These are phyloP conservation scores for Hygrophorus russula DNA, from an alignment of 768 basidiomycete species.

Conservation along the genomic window DNA sequence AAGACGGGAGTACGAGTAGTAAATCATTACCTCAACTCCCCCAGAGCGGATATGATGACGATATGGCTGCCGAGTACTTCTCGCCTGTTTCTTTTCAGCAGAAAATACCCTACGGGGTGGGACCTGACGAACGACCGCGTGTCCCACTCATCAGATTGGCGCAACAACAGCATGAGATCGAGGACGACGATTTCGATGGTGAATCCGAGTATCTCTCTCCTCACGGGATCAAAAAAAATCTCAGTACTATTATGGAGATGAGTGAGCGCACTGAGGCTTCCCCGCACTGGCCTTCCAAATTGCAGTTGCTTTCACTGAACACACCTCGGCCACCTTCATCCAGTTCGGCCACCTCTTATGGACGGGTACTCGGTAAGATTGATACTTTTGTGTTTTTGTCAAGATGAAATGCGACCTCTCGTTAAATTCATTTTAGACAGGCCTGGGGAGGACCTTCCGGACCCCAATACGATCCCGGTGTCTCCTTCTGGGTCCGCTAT, in stretches of 20 bases:
- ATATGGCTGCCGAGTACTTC: conserved; percentile 9
- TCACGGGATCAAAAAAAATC: conserved; percentile 19
- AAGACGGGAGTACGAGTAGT: too few species aligned
- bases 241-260: conserved; percentile 59
- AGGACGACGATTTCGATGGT: conserved; percentile 14
- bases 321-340: conserved; percentile 27
- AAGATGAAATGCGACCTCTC: not conserved
- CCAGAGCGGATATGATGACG: too few species aligned
- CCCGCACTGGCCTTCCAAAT: conserved; percentile 32
- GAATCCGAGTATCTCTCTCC: conserved; percentile 11
- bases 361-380: conserved; percentile 44
- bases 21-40: too few species aligned
- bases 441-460: conserved; percentile 15
- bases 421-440: not conserved
- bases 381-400: not conserved
- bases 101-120: conserved; percentile 2
- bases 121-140: conserved; percentile 28
- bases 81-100: conserved; percentile 8
- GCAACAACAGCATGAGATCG: conserved; percentile 32
- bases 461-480: conserved; percentile 50
- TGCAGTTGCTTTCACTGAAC: conserved; percentile 25
- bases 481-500: conserved; percentile 63
- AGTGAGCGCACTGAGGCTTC: conserved; percentile 57
- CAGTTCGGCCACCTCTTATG: conserved; percentile 49
- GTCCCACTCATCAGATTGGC: conserved; percentile 52